Evolutionary conservation across 257 asterid species (phyloP).

Genomic region (Nicotiana benthamiana): DNA sequence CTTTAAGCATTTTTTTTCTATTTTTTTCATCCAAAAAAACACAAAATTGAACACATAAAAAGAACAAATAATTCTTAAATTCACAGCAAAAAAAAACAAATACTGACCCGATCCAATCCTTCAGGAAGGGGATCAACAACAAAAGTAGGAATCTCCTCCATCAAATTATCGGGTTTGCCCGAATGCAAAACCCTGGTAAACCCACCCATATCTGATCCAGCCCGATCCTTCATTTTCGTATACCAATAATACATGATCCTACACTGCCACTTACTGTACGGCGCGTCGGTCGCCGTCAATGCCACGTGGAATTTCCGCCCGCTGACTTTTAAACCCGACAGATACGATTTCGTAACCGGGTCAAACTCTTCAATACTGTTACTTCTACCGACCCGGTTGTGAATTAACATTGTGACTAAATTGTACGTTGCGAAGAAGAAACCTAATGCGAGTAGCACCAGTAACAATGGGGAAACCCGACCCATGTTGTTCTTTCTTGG

Average conservation of each 20-base stretch:
- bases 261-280: conserved; percentile 94
- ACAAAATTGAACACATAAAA: too few species aligned
- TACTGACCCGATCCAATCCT: conserved; percentile 89
- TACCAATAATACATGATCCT: conserved; percentile 97
- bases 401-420: conserved; percentile 60
- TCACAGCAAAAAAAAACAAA: neutral
- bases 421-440: conserved; percentile 80
- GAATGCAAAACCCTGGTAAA: conserved; percentile 91
- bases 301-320: conserved; percentile 64
- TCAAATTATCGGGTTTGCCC: conserved; percentile 74
- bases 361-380: neutral
- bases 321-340: neutral
- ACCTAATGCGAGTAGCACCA: conserved; percentile 64
- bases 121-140: conserved; percentile 86
- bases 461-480: conserved; percentile 57
- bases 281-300: conserved; percentile 80
- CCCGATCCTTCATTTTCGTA: conserved; percentile 59
- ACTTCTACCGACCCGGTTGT: conserved; percentile 23
- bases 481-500: conserved; percentile 45
- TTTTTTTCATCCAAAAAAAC: neutral
- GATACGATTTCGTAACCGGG: conserved; percentile 1
- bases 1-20: neutral
- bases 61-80: neutral
- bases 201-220: conserved; percentile 95
- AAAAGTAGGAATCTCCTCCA: conserved; percentile 89